These are phyloP conservation scores for Cystobasidium pallidum DNA, from an alignment of 1,284 basidiomycete genomes.

Conservation along the genomic window DNA sequence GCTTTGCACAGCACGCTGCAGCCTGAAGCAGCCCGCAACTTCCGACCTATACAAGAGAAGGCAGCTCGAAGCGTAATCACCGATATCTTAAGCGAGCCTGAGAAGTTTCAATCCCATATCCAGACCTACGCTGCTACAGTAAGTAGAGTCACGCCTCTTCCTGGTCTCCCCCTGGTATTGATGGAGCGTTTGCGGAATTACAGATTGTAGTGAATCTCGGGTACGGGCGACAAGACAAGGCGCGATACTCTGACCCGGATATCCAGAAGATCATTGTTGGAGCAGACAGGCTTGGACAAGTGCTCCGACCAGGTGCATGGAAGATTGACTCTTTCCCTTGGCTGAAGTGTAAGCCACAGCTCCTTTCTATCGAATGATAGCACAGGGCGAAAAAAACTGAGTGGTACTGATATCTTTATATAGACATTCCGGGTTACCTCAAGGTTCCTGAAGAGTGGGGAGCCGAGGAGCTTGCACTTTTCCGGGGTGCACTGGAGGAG, in stretches of 20 bases:
- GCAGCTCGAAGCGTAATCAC: constrained; percentile 29
- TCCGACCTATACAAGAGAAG: constrained; percentile 36
- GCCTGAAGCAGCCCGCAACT: constrained; percentile 35
- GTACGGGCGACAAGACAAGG: constrained; percentile 39
- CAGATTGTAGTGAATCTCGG: constrained; percentile 42
- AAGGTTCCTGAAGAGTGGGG: constrained; percentile 61
- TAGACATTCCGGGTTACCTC: constrained; percentile 39
- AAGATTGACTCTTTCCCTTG: constrained; percentile 35
- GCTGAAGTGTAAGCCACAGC: constrained; percentile 19
- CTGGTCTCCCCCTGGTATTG: neutral
- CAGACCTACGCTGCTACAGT: constrained; percentile 39
- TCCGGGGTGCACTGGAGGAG: constrained; percentile 61
- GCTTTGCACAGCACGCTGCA: constrained; percentile 38
- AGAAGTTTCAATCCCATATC: constrained; percentile 35
- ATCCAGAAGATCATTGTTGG: constrained; percentile 38
- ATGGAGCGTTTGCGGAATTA: too few species aligned
- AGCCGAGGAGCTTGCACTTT: constrained; percentile 64
- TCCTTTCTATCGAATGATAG: neutral
- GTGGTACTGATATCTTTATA: neutral
- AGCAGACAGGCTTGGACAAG: constrained; percentile 22
- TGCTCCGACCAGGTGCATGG: constrained; percentile 33
- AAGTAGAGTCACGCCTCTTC: neutral
- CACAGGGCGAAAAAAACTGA: neutral
- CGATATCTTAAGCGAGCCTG: constrained; percentile 35
- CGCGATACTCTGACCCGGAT: constrained; percentile 40